Base-by-base conservation (phyloP, 202 grass and related monocot species). In the Zoysia matrella region DNA sequence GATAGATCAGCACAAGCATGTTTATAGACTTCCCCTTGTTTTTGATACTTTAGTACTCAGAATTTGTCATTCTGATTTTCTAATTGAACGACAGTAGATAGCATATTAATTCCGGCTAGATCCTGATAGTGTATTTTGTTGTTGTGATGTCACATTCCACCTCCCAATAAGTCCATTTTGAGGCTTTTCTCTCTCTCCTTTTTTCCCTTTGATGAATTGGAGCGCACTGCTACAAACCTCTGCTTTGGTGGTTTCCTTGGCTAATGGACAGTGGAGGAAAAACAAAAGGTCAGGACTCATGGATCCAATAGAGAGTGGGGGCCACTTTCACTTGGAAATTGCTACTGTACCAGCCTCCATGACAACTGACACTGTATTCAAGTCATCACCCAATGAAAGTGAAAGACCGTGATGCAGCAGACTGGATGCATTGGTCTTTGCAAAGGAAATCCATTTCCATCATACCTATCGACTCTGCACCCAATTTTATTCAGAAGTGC, bases 281-380 rank as follows among this genome's bases (percentile, higher is more conserved):
- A 3, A 40, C 10, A 54, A 15, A 44, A 53, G 3, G 9, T 1
- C 18, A 58, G 4, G n/a, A 71, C 53, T 46, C 36, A 71, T 11
- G 82, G 71, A 86, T 76, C 78, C 75, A 61, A 86, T 83, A 67
- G 40, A 76, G 69, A 65, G 74, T 55, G 82, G 81, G 45, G 22
- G 22, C 71, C 85, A 82, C 61, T 62, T 78, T 7, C 75, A 64
- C 30, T 39, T 63, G 81, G 60, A 78, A 82, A 80, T 77, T 66
- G 40, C 61, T 52, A 62, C 66, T 30, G 22, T 30, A 30, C 22
- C 54, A 53, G 52, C 18, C 60, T 73, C 83, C 65, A 76, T 51
- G 65, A 72, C 57, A 87, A 12, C 41, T 83, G 74, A 79, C 83
- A 82, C 45, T 67, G 46, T 30, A 30, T 30, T 30, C 22, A 30